Evolutionary conservation across 2,329 filamentous ascomycete species (phyloP), one percentile per base, ranked within the genome.

Genomic region (Cordyceps cateniannulata): DNA sequence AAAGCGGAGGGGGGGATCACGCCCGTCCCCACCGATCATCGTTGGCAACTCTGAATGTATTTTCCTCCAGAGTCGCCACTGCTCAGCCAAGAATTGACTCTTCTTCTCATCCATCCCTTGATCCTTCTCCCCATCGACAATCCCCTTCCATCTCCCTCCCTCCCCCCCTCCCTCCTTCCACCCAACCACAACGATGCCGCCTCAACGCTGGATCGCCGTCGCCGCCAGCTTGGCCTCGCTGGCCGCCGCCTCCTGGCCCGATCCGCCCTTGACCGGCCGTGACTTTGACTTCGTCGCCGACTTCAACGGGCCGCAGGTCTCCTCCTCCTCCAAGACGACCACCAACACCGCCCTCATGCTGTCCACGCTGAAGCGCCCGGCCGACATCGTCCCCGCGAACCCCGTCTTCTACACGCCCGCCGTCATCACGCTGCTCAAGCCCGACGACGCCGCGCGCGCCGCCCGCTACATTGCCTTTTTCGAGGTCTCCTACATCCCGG

Each of bases 21-120:
- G 54, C 29, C 20, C 20, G 14, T 59, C 55, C 25, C 55, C 55
- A 59, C 55, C 47, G 47, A 51, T 59, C 55, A 59, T 50, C 47
- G 10, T 29, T 32, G 20, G n/a, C 20, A 9, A 50, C 22, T 44
- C 32, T 59, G 35, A 47, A 29, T 38, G 24, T 29, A 42, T 42
- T 42, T 59, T 59, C 22, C 22, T 25, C 27, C n/a, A 35, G 22
- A 49, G 18, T 59, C 32, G 24, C 32, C 47, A 42, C 55, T 50
- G 45, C 12, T 29, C n/a, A 35, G 24, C 47, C 18, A 20, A 3
- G 3, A 18, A 12, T 20, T 59, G 16, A 35, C 29, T 49, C 10
- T 25, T 59, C 7, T 45, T 16, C 38, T 40, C 38, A 9, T 16
- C 38, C n/a, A 18, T n/a, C 20, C 20, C 12, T 44, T 42, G 3